Base-by-base conservation (phyloP, 129 eudicot genomes). In the Tagetes erecta region DNA sequence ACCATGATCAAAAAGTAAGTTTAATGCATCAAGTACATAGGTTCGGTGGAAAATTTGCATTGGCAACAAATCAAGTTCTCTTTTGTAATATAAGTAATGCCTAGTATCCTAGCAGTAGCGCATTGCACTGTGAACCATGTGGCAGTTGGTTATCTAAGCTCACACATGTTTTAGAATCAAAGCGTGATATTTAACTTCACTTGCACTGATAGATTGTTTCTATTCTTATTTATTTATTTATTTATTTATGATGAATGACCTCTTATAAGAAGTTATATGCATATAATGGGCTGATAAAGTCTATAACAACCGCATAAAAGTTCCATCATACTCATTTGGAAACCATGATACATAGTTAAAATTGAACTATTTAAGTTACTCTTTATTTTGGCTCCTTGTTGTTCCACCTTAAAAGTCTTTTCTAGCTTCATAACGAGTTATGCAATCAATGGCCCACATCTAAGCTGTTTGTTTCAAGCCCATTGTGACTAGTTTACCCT, bases 291-390 rank as follows among this genome's bases (percentile, higher is more conserved):
- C 14, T 1, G 46, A 42, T 45, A 38, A 70, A n/a, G 36, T 37
- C 74, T 64, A 7, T 27, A 7, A 34, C 70, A 27, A 7, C 72
- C 56, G 60, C 71, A 62, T 41, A 49, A 60, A 13, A n/a, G 8
- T 78, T 39, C 71, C 38, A 38, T 70, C 49, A 39, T 39, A 70
- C 46, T 70, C 37, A 50, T 27, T n/a, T 58, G 64, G 6, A 63
- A 38, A 64, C 34, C 6, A 14, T 38, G 50, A 5, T 64, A 64
- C 39, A 6, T 64, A 6, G 47, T 40, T 62, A 11, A 62, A 35
- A 35, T 20, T 20, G 27, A 20, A 20, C 27, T 20, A 36, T 62
- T 34, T 11, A 62, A 13, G 27, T 20, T 36, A 3, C 42, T 60
- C 66, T 60, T 42, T 60, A 34, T 60, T 60, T 12, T 35, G 41